phyloP scores from a whole-genome alignment of 139 green algal species.

The Dunaliella primolecta region DNA sequence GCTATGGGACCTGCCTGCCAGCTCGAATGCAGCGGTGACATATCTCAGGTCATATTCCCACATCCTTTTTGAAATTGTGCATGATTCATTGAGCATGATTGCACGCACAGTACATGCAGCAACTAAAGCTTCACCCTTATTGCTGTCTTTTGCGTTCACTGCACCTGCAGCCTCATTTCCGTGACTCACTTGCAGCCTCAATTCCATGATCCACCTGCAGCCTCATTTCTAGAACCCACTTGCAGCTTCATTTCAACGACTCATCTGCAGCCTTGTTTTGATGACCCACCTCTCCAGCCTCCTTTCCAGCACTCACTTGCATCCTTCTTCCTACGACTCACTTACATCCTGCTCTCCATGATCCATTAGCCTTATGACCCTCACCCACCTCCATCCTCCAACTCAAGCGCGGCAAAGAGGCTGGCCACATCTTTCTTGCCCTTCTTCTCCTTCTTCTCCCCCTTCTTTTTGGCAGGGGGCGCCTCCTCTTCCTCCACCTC shows the following conservation, averaged over 20 bases:
- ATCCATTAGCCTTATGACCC: neutral
- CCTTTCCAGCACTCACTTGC: neutral
- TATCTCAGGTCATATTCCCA: too few species aligned
- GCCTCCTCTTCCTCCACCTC: slow-evolving; percentile 15
- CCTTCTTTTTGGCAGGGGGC: slow-evolving; percentile 5
- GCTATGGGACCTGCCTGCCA: too few species aligned
- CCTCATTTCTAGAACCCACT: neutral
- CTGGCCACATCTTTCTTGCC: slow-evolving; percentile 25
- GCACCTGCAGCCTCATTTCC: too few species aligned
- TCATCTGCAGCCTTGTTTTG: neutral
- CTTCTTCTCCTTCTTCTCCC: slow-evolving; percentile 51
- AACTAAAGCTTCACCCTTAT: too few species aligned
- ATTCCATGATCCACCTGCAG: too few species aligned
- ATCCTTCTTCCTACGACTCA: neutral
- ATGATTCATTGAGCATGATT: too few species aligned
- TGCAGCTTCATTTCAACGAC: neutral
- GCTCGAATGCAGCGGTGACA: too few species aligned
- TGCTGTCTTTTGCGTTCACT: too few species aligned
- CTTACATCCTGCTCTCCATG: neutral
- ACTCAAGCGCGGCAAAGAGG: slow-evolving; percentile 39
- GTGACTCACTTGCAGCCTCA: too few species aligned
- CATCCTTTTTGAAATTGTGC: too few species aligned
- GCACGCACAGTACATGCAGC: too few species aligned
- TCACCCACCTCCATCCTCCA: slow-evolving; percentile 11
- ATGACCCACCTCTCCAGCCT: neutral